phyloP scores from a whole-genome alignment of 805 yeast genomes.

The Phaffomyces antillensis region DNA sequence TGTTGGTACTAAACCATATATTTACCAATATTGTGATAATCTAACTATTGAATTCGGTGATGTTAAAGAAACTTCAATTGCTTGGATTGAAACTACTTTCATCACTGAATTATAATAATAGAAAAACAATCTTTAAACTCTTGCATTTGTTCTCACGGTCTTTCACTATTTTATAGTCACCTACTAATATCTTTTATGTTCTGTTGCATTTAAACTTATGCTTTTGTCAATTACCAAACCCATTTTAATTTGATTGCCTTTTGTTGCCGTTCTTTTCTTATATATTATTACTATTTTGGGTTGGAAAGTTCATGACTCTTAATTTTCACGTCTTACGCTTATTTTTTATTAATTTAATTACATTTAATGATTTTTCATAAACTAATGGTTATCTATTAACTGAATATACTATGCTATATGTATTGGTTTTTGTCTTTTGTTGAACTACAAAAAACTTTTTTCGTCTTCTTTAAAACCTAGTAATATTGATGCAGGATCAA shows the following conservation, averaged over 20 bases:
- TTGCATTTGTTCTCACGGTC: neutral
- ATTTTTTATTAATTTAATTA: neutral
- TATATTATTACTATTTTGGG: no score
- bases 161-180: neutral
- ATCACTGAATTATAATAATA: conserved; percentile 34
- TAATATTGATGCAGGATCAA: no score
- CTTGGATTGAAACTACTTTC: conserved; percentile 77
- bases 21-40: conserved; percentile 80
- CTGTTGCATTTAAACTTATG: no score
- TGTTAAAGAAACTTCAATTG: conserved; percentile 52
- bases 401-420: neutral
- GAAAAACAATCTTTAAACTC: neutral
- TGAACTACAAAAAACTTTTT: no score
- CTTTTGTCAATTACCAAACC: no score
- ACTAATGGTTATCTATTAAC: neutral
- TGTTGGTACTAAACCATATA: conserved; percentile 94
- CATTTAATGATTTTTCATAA: neutral
- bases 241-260: no score
- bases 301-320: neutral
- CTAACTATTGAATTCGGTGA: conserved; percentile 40
- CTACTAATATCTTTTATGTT: neutral
- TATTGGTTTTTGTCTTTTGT: no score
- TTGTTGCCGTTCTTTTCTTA: no score
- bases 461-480: no score
- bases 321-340: no score